Percentiles rank a stretch among this genome's conserved stretches.
Evolutionary conservation across 495 filamentous ascomycete species (phyloP).

Genomic region (Xylaria bambusicola): DNA sequence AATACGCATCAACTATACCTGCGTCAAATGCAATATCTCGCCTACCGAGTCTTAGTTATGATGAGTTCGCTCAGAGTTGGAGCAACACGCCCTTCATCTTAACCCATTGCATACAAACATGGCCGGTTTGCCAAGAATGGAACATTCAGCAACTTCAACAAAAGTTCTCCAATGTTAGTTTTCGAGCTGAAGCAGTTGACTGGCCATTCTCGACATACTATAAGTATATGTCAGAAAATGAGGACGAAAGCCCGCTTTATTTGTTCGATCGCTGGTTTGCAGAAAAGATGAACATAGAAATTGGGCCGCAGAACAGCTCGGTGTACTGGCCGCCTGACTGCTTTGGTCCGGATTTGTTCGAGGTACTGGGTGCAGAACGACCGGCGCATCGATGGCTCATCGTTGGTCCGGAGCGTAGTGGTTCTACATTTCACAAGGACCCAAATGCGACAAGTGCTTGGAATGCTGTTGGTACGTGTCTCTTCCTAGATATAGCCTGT

Average conservation of each 20-base stretch:
- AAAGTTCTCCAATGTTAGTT: constrained; percentile 65
- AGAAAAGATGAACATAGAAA: constrained; percentile 76
- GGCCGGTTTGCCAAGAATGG: constrained; percentile 82
- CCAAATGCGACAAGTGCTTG: constrained; percentile 76
- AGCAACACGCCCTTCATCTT: constrained; percentile 84
- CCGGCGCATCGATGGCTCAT: constrained; percentile 95
- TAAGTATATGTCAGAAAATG: constrained; percentile 79
- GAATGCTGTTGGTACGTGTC: constrained; percentile 71
- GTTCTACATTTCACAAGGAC: constrained; percentile 93
- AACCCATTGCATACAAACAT: constrained; percentile 77
- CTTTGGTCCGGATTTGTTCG: constrained; percentile 88
- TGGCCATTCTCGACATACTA: constrained; percentile 82
- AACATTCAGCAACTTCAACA: constrained; percentile 62
- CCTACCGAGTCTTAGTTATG: constrained; percentile 65
- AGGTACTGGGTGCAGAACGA: constrained; percentile 73
- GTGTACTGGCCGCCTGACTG: constrained; percentile 83
- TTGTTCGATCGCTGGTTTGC: constrained; percentile 88
- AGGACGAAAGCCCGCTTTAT: constrained; percentile 89
- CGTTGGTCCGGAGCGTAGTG: constrained; percentile 83
- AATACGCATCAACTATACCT: constrained; percentile 73
- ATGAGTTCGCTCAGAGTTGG: constrained; percentile 76
- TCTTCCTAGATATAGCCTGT: not conserved
- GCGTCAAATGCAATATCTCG: constrained; percentile 69
- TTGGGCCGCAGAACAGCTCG: constrained; percentile 56
- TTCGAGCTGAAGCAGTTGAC: constrained; percentile 92